These are phyloP conservation scores for Pleurotus djamor DNA, from an alignment of 768 basidiomycete species.

Conservation along the genomic window DNA sequence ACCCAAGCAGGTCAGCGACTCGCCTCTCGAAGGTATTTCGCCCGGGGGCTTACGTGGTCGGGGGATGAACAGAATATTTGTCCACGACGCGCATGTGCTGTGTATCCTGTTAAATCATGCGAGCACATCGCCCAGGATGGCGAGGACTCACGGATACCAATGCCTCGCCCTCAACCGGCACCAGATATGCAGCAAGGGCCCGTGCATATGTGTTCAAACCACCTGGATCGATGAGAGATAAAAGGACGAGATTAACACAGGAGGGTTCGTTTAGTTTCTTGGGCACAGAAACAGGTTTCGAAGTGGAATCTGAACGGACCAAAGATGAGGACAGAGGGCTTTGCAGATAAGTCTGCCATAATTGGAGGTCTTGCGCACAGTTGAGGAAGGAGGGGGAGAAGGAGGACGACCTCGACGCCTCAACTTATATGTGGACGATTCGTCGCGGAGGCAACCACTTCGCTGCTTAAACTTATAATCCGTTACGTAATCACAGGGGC, in stretches of 20 bases:
- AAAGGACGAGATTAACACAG: neutral
- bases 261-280: neutral
- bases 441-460: conserved; percentile 6
- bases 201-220: conserved; percentile 81
- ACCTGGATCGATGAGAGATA: conserved; percentile 38
- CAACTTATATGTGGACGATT: neutral
- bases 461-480: conserved; percentile 8
- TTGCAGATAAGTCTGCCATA: conserved; percentile 31
- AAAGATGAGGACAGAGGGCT: conserved; percentile 73
- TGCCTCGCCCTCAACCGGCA: conserved; percentile 64
- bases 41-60: conserved; percentile 59
- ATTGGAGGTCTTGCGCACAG: conserved; percentile 6
- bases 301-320: conserved; percentile 42
- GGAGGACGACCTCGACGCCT: neutral
- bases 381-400: neutral
- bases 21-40: neutral
- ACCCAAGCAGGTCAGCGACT: neutral
- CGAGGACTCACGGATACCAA: conserved; percentile 63
- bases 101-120: conserved; percentile 10
- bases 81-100: conserved; percentile 73
- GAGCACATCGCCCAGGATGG: conserved; percentile 11
- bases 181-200: conserved; percentile 63
- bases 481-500: conserved; percentile 4
- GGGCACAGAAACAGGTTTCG: neutral
- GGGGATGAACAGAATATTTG: conserved; percentile 68